Evolutionary conservation across 2,329 filamentous ascomycete species (phyloP).

Genomic region (Phaeosphaeriaceae sp.): DNA sequence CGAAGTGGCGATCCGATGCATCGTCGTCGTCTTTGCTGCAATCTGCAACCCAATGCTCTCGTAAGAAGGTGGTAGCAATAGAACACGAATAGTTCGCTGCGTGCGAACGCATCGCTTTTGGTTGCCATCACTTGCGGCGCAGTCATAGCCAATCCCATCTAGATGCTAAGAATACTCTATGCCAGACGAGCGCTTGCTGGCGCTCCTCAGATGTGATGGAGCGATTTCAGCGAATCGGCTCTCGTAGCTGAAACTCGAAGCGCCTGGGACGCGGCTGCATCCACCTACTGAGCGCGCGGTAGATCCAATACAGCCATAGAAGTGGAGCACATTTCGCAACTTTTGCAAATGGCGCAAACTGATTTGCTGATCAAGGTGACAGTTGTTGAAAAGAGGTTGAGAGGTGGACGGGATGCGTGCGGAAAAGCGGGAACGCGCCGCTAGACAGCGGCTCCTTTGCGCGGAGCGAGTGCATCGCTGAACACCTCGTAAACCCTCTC

Average conservation of each 20-base stretch:
- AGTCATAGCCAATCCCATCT: constrained; percentile 29
- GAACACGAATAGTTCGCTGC: constrained; percentile 28
- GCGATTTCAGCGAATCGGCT: constrained; percentile 33
- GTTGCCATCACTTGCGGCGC: constrained; percentile 26
- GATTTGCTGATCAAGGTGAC: background rate
- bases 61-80: constrained; percentile 11
- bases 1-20: constrained; percentile 17
- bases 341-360: background rate
- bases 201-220: constrained; percentile 5
- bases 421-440: background rate
- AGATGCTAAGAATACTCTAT: constrained; percentile 13
- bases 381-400: background rate
- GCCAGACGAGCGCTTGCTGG: constrained; percentile 32
- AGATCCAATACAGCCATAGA: background rate
- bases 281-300: constrained; percentile 3
- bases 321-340: background rate
- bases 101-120: constrained; percentile 36
- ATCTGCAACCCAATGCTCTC: constrained; percentile 8
- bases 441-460: background rate
- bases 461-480: background rate
- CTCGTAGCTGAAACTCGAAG: constrained; percentile 31
- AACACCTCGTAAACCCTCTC: background rate
- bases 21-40: constrained; percentile 17
- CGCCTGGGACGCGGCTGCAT: constrained; percentile 20
- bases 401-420: background rate